Evolutionary conservation across 2,329 filamentous ascomycete genomes (phyloP).

Genomic region (Cordyceps cateniannulata): DNA sequence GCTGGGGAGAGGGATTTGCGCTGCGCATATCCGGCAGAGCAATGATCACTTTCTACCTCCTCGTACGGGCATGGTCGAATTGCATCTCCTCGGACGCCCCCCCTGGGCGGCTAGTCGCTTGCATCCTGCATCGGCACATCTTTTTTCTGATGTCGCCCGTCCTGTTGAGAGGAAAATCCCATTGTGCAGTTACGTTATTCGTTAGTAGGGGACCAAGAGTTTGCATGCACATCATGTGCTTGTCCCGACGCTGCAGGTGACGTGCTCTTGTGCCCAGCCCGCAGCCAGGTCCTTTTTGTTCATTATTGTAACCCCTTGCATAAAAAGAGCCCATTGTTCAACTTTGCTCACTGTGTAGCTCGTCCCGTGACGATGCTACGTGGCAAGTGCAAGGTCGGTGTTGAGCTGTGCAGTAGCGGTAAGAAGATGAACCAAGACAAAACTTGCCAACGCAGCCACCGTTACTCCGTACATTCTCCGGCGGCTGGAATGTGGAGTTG

Average conservation of each 20-base stretch:
- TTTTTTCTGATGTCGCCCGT: background rate
- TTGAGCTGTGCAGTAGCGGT: background rate
- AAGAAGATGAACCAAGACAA: background rate
- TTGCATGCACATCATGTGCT: constrained; percentile 8
- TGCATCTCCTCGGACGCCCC: background rate
- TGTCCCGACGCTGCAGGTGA: background rate
- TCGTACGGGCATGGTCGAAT: no score
- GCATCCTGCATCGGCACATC: background rate
- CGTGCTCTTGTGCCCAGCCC: background rate
- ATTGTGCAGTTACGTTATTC: no score
- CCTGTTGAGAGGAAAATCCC: no score
- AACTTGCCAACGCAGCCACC: no score
- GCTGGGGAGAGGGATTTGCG: background rate
- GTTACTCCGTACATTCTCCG: background rate
- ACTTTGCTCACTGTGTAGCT: background rate
- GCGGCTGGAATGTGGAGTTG: background rate
- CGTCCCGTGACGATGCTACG: background rate
- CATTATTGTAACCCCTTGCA: background rate
- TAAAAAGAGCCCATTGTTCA: background rate
- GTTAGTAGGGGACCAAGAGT: no score
- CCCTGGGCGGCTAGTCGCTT: background rate
- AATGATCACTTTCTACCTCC: background rate
- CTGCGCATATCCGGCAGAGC: background rate
- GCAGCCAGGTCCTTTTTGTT: background rate
- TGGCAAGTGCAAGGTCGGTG: no score